Evolutionary conservation across 768 basidiomycete genomes (phyloP), one percentile per base, ranked within the genome.

Genomic region (Austroboletus eburneus): DNA sequence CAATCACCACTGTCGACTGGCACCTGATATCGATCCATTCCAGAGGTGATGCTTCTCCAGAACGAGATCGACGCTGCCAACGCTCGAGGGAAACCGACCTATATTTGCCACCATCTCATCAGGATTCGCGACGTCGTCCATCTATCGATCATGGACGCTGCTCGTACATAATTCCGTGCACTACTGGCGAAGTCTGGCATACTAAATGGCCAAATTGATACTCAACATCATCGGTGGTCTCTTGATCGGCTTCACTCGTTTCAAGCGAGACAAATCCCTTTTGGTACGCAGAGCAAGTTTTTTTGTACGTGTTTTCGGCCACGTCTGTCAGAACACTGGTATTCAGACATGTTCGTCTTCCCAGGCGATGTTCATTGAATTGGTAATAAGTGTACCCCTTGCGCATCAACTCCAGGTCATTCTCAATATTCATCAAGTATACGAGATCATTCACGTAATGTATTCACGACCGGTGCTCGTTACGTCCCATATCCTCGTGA

Each of bases 211-310:
- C 9, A 85, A 85, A 59, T 50, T 83, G 27, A 56, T 71, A 33
- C 62, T 83, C 23, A 80, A 81, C 46, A 72, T 78, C 34, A 53
- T 72, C 8, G 72, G 73, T 3, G 81, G 80, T 3, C 66, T 83
- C 3, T 75, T 83, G 52, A 78, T 82, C 18, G 72, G 72, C 5
- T 83, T 85, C 51, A 80, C 82, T 5, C 84, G 84, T 62, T 85
- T 69, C 68, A 69, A 78, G 48, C 62, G 78, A 12, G 73, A 78
- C 30, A 56, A 79, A 41, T 70, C 72, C 14, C 71, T 78, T 42
- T 76, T 47, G 83, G 80, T 32, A 75, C 76, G 1, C 81, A 84
- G 57, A 80, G 83, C 59, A 81, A 82, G 56, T n/a, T 70, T 85
- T 24, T 85, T 85, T 56, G 80, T 80, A 49, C 39, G 77, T 62